Evolutionary conservation across 164 flowering plant species (phyloP), one percentile per base, ranked within the genome.

Genomic region (Magnolia kwangsiensis): DNA sequence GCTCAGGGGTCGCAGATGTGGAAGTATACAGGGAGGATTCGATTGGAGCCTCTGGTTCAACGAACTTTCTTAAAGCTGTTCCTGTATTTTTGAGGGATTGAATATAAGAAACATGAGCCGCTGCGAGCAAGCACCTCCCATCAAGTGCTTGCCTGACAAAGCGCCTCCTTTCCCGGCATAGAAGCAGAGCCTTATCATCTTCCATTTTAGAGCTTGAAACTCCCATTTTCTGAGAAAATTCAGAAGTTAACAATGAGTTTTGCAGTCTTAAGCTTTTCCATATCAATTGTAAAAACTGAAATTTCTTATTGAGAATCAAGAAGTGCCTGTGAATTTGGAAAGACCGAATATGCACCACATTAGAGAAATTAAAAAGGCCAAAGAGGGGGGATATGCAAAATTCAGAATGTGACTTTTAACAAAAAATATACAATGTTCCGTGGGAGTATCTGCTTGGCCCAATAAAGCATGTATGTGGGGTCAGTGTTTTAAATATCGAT

Each of bases 91-190:
- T 88, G 20, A 96, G 84, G 18, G 90, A 90, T 72, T 91, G 88
- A 69, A 94, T 83, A 72, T 96, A 96, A 21, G 84, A 67, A 77
- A 94, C 89, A 82, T 94, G 99, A 77, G 94, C 85, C 24, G 89
- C 85, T 45, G 98, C 98, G 1, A 96, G 84, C 50, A 91, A 84
- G 77, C 96, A 92, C 81, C 98, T 86, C 13, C 97, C 97, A 83
- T 96, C 89, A 73, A 94, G 92, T 51, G 97, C 94, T 83, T 91
- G 92, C 76, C 84, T 87, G 64, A 96, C 89, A 81, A 89, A 89
- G 75, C 83, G 91, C 83, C 87, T 94, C 83, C 99, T 87, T 75
- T 93, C 97, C n/a, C 97, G 89, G 71, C 98, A 96, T 67, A 96
- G 86, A 80, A 86, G 86, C 71, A 96, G 78, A 23, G 97, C 92